phyloP scores from a whole-genome alignment of 768 basidiomycete genomes.

The Phaeotremella fagi region DNA sequence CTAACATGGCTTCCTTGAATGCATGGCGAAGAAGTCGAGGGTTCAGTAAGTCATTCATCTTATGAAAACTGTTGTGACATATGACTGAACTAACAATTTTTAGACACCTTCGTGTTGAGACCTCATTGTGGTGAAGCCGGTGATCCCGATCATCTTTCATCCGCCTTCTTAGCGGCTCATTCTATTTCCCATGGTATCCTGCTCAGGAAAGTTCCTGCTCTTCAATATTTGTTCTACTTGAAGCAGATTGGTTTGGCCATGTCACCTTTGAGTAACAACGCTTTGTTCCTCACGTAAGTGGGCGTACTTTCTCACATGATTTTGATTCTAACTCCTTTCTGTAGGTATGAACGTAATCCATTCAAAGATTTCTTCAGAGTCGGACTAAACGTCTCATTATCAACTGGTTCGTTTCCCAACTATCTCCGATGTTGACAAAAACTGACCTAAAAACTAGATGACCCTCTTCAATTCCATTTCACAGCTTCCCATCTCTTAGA shows the following conservation, averaged over 20 bases:
- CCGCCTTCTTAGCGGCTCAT: conserved; percentile 92
- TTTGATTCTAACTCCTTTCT: neutral
- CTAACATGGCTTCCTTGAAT: conserved; percentile 91
- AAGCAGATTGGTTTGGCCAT: conserved; percentile 98
- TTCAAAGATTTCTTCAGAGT: conserved; percentile 95
- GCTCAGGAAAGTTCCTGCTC: conserved; percentile 90
- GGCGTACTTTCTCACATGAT: neutral
- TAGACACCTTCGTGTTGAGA: conserved; percentile 93
- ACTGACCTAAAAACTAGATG: conserved; percentile 15
- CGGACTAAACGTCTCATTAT: conserved; percentile 87
- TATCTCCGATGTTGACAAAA: conserved; percentile 40
- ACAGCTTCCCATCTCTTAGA: conserved; percentile 74
- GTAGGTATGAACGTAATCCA: conserved; percentile 89
- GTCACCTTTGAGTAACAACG: conserved; percentile 97
- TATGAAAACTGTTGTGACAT: neutral
- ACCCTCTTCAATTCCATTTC: conserved; percentile 79
- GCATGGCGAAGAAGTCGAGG: conserved; percentile 81
- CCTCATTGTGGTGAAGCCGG: conserved; percentile 98
- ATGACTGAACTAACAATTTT: neutral
- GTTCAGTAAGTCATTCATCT: conserved; percentile 65
- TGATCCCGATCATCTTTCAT: conserved; percentile 93
- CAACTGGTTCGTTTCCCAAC: conserved; percentile 68
- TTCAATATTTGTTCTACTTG: conserved; percentile 88
- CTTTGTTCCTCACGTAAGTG: conserved; percentile 65
- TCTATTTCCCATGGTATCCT: conserved; percentile 99